Base-by-base conservation (phyloP, 257 asterid species). In the Jacaranda copaia region DNA sequence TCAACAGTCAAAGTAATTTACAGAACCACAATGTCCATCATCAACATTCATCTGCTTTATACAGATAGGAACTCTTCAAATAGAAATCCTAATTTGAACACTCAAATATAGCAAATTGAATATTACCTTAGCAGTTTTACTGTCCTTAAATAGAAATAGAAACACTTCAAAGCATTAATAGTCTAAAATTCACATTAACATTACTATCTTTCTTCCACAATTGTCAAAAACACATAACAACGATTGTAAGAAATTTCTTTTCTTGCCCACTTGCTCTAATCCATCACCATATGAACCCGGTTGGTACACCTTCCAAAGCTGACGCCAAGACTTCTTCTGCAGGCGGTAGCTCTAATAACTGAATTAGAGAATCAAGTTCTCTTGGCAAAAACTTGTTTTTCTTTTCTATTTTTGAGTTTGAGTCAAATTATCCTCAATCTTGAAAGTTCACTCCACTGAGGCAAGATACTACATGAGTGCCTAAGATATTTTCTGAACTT, bases 191-290 rank as follows among this genome's bases (percentile, higher is more conserved):
- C 39, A 12, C 4, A 19, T 45, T 74, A 58, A 57, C 68, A 65
- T 25, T 42, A 39, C 74, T 1, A 40, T 66, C 43, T 19, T 73
- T 66, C 43, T 19, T 73, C 61, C 39, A 15, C 72, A 18, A 7
- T 76, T 13, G 8, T 3, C 63, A 43, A 49, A 48, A 70, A 32
- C 58, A 68, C 16, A 72, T 40, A 66, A 38, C n/a, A 72, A 77
- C 32, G 59, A 13, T 64, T 48, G 53, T 6, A 46, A 15, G 35
- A 32, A 42, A 25, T 25, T 25, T 25, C 32, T 25, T 25, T 25
- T 25, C 32, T 25, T 25, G 32, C 32, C 32, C 32, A 25, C 32
- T 25, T 25, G 32, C 32, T 25, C 32, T 25, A 25, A 25, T 25
- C 32, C 32, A 25, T 25, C 32, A 25, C 32, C 32, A 25, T 0